Evolutionary conservation across 257 asterid species (phyloP).

Genomic region (Solanum sitiens): DNA sequence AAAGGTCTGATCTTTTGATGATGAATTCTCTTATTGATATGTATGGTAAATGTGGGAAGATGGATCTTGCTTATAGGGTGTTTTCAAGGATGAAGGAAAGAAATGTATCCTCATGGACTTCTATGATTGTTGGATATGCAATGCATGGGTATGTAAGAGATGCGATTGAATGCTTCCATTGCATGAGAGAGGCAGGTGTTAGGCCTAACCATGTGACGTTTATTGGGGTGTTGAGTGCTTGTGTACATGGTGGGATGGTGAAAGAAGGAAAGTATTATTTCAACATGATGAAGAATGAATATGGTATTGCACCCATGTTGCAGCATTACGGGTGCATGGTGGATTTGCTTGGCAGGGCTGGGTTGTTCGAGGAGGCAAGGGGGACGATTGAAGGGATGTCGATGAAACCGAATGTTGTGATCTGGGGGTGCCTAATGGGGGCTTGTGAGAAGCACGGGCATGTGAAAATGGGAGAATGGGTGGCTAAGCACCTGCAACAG

Average conservation of each 20-base stretch:
- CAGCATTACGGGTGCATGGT: slow-evolving; percentile 90
- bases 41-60: slow-evolving; percentile 89
- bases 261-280: slow-evolving; percentile 62
- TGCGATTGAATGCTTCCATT: slow-evolving; percentile 44
- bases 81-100: slow-evolving; percentile 53
- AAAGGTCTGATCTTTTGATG: slow-evolving; percentile 43
- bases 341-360: slow-evolving; percentile 77
- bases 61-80: slow-evolving; percentile 64
- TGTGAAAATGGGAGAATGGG: slow-evolving; percentile 75
- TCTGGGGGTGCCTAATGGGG: slow-evolving; percentile 92
- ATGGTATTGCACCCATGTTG: slow-evolving; percentile 40
- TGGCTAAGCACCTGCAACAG: slow-evolving; percentile 60
- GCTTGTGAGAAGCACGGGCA: slow-evolving; percentile 80
- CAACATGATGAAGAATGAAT: slow-evolving; percentile 47
- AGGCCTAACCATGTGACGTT: slow-evolving; percentile 75
- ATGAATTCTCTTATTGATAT: slow-evolving; percentile 74
- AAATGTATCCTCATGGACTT: slow-evolving; percentile 84
- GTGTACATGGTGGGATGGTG: slow-evolving; percentile 88
- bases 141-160: slow-evolving; percentile 52
- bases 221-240: slow-evolving; percentile 76
- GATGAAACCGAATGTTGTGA: slow-evolving; percentile 66
- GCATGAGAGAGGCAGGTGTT: slow-evolving; percentile 47
- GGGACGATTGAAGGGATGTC: slow-evolving; percentile 74
- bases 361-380: slow-evolving; percentile 68
- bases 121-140: slow-evolving; percentile 85